A percentile compares a stretch with the other conserved stretches of the same genome.
Evolutionary conservation across 2,329 filamentous ascomycete genomes (phyloP).

Genomic region (Diaporthe eres): DNA sequence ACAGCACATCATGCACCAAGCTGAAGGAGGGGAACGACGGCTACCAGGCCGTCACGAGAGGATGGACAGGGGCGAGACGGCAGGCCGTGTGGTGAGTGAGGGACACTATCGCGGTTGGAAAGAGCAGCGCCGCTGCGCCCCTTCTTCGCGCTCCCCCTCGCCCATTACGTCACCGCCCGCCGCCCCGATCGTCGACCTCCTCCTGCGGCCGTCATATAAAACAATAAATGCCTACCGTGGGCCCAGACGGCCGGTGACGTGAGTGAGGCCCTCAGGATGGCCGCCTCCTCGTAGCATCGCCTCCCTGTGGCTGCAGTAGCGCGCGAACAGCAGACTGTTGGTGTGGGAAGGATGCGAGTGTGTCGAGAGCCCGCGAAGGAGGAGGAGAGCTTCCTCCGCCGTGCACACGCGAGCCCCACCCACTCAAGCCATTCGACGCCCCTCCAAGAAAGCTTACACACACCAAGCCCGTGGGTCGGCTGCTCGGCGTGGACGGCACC

Average conservation of each 20-base stretch:
- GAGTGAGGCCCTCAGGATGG: constrained; percentile 23
- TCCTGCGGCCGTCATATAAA: background rate
- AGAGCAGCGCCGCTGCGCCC: constrained; percentile 7
- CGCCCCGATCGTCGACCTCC: constrained; percentile 26
- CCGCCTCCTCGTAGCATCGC: constrained; percentile 29
- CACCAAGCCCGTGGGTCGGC: constrained; percentile 12
- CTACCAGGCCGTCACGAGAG: background rate
- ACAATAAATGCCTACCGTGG: constrained; percentile 2
- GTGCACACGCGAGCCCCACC: background rate
- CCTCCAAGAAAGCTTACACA: constrained; percentile 23
- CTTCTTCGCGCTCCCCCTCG: background rate
- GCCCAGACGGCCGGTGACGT: constrained; percentile 20
- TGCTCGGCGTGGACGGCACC: constrained; percentile 2
- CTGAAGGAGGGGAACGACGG: background rate
- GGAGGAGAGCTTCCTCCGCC: constrained; percentile 14
- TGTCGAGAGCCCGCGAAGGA: background rate
- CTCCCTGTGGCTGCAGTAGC: constrained; percentile 32
- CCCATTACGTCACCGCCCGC: constrained; percentile 30
- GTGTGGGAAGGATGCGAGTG: background rate
- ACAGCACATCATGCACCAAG: constrained; percentile 1
- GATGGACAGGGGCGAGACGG: constrained; percentile 4
- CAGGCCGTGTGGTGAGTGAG: background rate
- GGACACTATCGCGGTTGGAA: background rate
- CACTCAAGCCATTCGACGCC: constrained; percentile 8
- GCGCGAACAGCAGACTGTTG: background rate